Percentiles rank a stretch among this genome's conserved stretches.
Conservation (phyloP, 2,329 filamentous ascomycete species). For the Macrophomina pseudophaseolina region DNA sequence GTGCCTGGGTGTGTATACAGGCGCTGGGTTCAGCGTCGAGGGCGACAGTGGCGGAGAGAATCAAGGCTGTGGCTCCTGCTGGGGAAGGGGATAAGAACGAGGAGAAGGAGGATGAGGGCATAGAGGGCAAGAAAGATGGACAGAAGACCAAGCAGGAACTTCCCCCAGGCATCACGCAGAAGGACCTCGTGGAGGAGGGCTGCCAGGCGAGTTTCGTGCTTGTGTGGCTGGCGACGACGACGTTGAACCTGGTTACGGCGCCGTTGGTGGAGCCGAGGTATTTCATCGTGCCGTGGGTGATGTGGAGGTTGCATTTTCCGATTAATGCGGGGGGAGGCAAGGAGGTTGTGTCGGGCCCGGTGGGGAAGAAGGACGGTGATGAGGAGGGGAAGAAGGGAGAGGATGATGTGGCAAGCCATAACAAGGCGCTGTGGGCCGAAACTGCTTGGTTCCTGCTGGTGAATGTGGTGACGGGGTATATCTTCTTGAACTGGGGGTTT, state of each 20-base stretch:
- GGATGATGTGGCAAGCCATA: slow-evolving; percentile 33
- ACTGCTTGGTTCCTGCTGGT: slow-evolving; percentile 71
- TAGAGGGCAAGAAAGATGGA: not conserved
- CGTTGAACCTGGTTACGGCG: slow-evolving; percentile 81
- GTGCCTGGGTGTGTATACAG: slow-evolving; percentile 71
- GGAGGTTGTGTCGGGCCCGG: not conserved
- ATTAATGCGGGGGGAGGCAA: slow-evolving; percentile 34
- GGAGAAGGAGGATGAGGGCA: not conserved
- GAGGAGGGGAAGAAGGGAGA: not conserved
- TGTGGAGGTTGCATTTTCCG: slow-evolving; percentile 85
- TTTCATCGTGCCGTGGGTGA: slow-evolving; percentile 92
- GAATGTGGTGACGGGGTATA: slow-evolving; percentile 69
- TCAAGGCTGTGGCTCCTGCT: not conserved
- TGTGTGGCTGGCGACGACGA: slow-evolving; percentile 70
- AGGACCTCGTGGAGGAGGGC: slow-evolving; percentile 26
- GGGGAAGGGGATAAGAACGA: not conserved
- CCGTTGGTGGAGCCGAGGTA: slow-evolving; percentile 95
- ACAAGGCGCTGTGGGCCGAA: slow-evolving; percentile 62
- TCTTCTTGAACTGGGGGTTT: slow-evolving; percentile 73
- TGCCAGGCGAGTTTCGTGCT: slow-evolving; percentile 56
- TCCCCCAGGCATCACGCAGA: slow-evolving; percentile 1
- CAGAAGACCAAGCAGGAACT: not conserved
- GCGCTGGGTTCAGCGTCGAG: slow-evolving; percentile 54
- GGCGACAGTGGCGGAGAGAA: slow-evolving; percentile 10
- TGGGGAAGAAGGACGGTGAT: not conserved